Evolutionary conservation across 306 rosid genomes (phyloP), one percentile per base, ranked within the genome.

Genomic region (Mucuna pruriens): DNA sequence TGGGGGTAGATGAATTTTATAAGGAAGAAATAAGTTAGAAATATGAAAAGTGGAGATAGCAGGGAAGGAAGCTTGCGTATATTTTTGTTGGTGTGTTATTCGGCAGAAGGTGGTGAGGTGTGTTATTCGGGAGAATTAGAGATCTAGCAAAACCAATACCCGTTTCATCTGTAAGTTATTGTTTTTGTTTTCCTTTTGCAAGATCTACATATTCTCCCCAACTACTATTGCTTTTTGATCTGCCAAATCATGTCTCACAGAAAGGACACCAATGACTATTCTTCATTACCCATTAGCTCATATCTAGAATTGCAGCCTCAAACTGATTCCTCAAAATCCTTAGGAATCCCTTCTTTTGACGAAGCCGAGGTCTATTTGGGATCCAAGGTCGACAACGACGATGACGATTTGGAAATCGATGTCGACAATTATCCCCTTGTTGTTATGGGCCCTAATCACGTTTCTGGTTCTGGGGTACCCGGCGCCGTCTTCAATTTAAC

Each of bases 401-500:
- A 86, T 20, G 94, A 90, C 25, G 86, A 84, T 85, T 78, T 87
- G 2, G 95, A 90, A n/a, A 75, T 74, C 42, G 93, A 90, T 70
- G 45, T 88, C 8, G 93, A 90, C 75, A 81, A 74, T 62, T 92
- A 91, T 52, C 97, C 98, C 13, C 91, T 90, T 39, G 82, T 86
- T 31, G 84, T 87, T 25, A 75, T 62, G n/a, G 90, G 85, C 17
- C 16, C 94, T 13, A 85, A 72, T 52, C 31, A 74, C 3, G 93
- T 90, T 51, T 90, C 97, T 76, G 93, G 90, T 51, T 90, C 97
- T 76, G 90, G 93, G 51, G 77, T 95, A 34, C 87, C 98, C 8
- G 94, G 97, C 7, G 98, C 99, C 1, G 97, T 95, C 13, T 95
- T 95, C 62, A 95, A 95, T 71, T 88, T 95, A 34, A 89, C 99